Evolutionary conservation across 1,284 basidiomycete genomes (phyloP).

Genomic region (Apiotrichum gamsii): DNA sequence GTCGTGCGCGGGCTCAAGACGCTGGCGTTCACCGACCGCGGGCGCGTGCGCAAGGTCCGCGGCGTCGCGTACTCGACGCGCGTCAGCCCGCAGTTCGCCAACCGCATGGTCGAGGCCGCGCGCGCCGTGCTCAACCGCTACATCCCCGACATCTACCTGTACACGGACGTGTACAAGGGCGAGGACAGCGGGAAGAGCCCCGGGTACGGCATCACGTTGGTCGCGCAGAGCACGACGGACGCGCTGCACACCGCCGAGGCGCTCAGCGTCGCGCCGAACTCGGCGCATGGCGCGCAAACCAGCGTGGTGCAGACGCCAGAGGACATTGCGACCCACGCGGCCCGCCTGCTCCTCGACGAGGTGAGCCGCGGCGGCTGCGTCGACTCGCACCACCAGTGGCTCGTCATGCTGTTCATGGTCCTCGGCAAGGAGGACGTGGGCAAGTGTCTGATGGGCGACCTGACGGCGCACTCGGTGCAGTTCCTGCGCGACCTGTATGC

Average conservation of each 20-base stretch:
- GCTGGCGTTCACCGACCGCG: constrained; percentile 82
- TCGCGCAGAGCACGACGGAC: constrained; percentile 88
- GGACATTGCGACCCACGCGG: constrained; percentile 77
- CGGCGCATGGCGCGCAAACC: not conserved
- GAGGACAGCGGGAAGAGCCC: constrained; percentile 95
- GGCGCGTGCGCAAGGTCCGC: constrained; percentile 87
- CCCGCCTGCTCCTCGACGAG: constrained; percentile 69
- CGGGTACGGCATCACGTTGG: constrained; percentile 84
- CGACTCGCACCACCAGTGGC: constrained; percentile 78
- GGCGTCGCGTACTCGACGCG: constrained; percentile 95
- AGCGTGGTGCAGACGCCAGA: constrained; percentile 61
- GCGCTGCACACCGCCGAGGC: constrained; percentile 83
- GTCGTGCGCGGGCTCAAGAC: constrained; percentile 83
- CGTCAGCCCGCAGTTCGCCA: constrained; percentile 94
- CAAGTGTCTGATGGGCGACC: constrained; percentile 73
- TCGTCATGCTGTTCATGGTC: constrained; percentile 88
- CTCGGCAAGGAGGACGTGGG: constrained; percentile 94
- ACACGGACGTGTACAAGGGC: constrained; percentile 97
- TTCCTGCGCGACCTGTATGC: constrained; percentile 76
- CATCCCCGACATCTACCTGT: constrained; percentile 96
- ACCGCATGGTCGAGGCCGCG: constrained; percentile 91
- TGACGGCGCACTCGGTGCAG: constrained; percentile 79
- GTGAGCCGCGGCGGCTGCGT: constrained; percentile 81
- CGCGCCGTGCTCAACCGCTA: constrained; percentile 89
- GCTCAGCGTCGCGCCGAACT: constrained; percentile 55